phyloP scores from a whole-genome alignment of 495 filamentous ascomycete species.

The Penicillium canariense region DNA sequence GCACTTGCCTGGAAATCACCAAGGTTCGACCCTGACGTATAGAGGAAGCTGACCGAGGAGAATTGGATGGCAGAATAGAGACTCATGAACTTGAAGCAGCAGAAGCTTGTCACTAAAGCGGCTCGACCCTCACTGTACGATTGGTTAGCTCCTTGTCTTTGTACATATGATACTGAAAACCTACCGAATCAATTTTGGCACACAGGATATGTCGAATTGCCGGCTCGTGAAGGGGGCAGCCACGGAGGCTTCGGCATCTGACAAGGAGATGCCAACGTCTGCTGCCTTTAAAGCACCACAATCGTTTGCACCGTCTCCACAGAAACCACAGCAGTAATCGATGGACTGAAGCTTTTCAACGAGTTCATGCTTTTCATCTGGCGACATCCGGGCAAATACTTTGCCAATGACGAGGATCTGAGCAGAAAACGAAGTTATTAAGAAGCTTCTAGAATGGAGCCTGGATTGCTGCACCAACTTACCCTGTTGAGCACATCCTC shows the following conservation, averaged over 20 bases:
- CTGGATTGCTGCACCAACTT: slow-evolving; percentile 11
- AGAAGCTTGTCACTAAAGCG: slow-evolving; percentile 94
- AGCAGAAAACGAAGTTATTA: not conserved
- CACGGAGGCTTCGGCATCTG: slow-evolving; percentile 96
- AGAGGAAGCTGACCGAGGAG: slow-evolving; percentile 96
- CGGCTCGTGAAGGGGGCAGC: slow-evolving; percentile 96
- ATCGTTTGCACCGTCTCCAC: slow-evolving; percentile 97
- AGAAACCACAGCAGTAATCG: slow-evolving; percentile 95
- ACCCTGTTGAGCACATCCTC: slow-evolving; percentile 71
- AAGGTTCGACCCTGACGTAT: slow-evolving; percentile 91
- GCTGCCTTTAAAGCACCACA: slow-evolving; percentile 97
- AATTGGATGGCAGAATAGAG: slow-evolving; percentile 99
- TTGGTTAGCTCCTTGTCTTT: not conserved
- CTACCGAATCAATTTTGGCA: slow-evolving; percentile 85
- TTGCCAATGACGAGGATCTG: slow-evolving; percentile 88
- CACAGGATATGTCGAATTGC: slow-evolving; percentile 94
- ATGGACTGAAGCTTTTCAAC: slow-evolving; percentile 97
- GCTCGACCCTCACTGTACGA: slow-evolving; percentile 78
- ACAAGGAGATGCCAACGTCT: slow-evolving; percentile 97
- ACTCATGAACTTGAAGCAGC: slow-evolving; percentile 99
- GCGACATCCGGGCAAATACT: slow-evolving; percentile 98
- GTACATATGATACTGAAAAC: not conserved
- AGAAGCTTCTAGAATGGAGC: not conserved
- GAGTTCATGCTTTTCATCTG: slow-evolving; percentile 97
- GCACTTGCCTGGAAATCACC: slow-evolving; percentile 83